Evolutionary conservation across 2,329 filamentous ascomycete species (phyloP), one percentile per base, ranked within the genome.

Genomic region (Colletotrichum orchidophilum): DNA sequence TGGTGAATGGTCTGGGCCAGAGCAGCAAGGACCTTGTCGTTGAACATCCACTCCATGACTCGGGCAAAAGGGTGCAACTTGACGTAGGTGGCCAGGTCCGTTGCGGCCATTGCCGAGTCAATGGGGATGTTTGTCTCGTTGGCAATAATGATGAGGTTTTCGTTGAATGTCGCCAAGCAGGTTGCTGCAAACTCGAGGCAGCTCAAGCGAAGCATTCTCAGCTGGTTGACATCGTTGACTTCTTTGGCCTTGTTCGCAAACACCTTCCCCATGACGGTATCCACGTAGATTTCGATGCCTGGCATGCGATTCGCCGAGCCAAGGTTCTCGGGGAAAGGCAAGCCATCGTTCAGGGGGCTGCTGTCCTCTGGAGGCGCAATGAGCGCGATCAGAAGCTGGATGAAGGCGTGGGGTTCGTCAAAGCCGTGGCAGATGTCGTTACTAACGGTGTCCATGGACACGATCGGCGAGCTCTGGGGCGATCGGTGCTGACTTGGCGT

Each of bases 41-140:
- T 98, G 81, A 97, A 97, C 82, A 99, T 90, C 95, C 96, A 98
- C 78, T 99, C 96, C 93, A 98, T 98, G 18, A 97, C 92, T 70
- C 97, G 91, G 3, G 94, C 91, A 77, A 98, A 99, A 0, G 97
- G 96, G 82, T 99, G 97, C 63, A 97, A 88, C 27, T 91, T 90
- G 70, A 96, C 91, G 78, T 99, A 99, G 6, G 89, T 88, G 60
- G 91, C 90, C 5, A 98, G 85, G 66, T 93, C 93, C 3, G 92
- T 92, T 4, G 94, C 88, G 52, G 88, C 88, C 74, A 97, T 94
- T 18, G 93, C 89, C 11, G 88, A 83, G 78, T 98, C 95, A 18
- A 97, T 91, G 29, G 89, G 85, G 33, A 97, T 86, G 71, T 88
- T 92, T 2, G 94, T 93, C 77, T 93, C 89, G 79, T 94, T 97